Evolutionary conservation across 2,329 filamentous ascomycete genomes (phyloP), one percentile per base, ranked within the genome.

Genomic region (Pestalotiopsis sp.): DNA sequence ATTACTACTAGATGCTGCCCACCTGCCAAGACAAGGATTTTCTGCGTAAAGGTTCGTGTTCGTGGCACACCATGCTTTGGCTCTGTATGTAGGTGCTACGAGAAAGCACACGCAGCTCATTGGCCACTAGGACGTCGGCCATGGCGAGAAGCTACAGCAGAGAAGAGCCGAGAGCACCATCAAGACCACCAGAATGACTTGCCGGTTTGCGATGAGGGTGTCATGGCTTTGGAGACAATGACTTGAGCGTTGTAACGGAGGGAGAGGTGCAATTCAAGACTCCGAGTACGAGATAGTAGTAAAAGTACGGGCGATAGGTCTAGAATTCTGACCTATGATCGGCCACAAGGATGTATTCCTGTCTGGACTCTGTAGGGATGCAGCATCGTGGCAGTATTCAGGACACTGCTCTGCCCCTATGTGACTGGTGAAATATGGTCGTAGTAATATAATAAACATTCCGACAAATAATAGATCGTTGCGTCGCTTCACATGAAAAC

Each of bases 31-130:
- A 36, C 27, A 27, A 62, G 59, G 59, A 17, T 36, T 36, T 52
- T 27, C 27, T 62, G 59, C 36, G 59, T 27, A 17, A 62, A 62
- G 59, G 12, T 62, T 62, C 59, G 59, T 62, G 59, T 62, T 62
- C n/a, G 59, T 20, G 7, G 27, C 59, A 62, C 59, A 62, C 59
- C 59, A 36, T 41, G 14, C 31, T 62, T 20, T 36, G 23, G 13
- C 20, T 27, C 57, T 59, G 57, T 13, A 36, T 59, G 57, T 13
- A 36, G 27, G 25, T 59, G 57, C 45, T 52, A 52, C 45, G 45
- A 52, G 45, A 14, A 49, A 36, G 41, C 45, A 52, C 45, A 52
- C 25, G n/a, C 57, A 36, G 6, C 59, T 62, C 12, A 39, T 36
- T 62, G 59, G 27, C 17, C 45, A 52, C 45, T 52, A 52, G 45